Base-by-base conservation (phyloP, 306 rosid species). In the Bauhinia variegata region DNA sequence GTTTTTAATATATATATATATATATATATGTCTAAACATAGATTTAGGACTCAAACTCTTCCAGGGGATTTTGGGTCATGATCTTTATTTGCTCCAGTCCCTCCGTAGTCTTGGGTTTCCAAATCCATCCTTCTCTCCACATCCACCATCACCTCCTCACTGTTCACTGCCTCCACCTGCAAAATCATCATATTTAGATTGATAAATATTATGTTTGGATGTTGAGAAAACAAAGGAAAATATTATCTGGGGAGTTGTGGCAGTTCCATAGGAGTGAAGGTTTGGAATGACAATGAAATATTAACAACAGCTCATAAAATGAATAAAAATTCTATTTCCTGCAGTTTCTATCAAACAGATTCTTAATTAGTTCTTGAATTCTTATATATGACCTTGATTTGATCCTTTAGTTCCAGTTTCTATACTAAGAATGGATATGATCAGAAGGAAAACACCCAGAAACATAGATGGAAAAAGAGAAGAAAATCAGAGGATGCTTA, bases 51-150 rank as follows among this genome's bases (percentile, higher is more conserved):
- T 65, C 34, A 81, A 73, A 3, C 31, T 28, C 46, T 50, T 72
- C 77, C 67, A 39, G 83, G 83, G 60, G 86, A 15, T 69, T 74
- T 81, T 6, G 86, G 86, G 0, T 81, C 83, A 60, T 81, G 86
- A 70, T 77, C 83, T 60, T 7, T 70, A 42, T 81, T 81, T 19
- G 86, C 83, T 36, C 83, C 86, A 0, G 86, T 77, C 3, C 86
- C 86, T 47, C 42, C 86, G 54, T 81, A 81, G 54, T 81, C 86
- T 50, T 74, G 75, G 2, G 55, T 77, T 70, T 81, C 80, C 60
- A 73, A 70, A 60, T 73, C 65, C 8, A 74, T 39, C 66, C 86
- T 81, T 49, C 83, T 69, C 61, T 12, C 73, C 67, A 9, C 50
- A 8, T 61, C 75, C 23, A 41, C 19, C 1, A 42, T 0, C 42